Percentiles rank a stretch among this genome's conserved stretches.
Evolutionary conservation across 2,329 filamentous ascomycete genomes (phyloP).

Genomic region (Aspergillus calidoustus): DNA sequence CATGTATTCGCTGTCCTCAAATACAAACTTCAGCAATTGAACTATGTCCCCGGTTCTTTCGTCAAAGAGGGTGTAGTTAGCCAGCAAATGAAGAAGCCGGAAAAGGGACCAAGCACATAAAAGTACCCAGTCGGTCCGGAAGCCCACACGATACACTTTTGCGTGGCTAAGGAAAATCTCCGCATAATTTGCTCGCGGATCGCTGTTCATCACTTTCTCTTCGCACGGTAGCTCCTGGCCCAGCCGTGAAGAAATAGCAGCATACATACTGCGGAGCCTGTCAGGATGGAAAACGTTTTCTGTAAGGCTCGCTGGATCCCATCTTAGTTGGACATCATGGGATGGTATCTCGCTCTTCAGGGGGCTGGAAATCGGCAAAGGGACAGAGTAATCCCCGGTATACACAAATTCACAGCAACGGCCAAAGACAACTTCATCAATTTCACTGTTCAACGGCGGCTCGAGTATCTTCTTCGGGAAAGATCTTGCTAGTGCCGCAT

Average conservation of each 20-base stretch:
- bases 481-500: constrained; percentile 14
- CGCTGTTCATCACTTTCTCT: constrained; percentile 11
- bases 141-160: constrained; percentile 14
- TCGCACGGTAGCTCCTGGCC: too few relatives aligned
- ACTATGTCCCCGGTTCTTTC: constrained; percentile 20
- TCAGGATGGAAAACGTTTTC: constrained; percentile 18
- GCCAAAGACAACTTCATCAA: constrained; percentile 21
- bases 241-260: constrained; percentile 8
- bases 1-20: constrained; percentile 20
- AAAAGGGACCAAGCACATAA: constrained; percentile 15
- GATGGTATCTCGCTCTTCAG: constrained; percentile 8
- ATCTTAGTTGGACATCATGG: not conserved
- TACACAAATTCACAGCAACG: constrained; percentile 25
- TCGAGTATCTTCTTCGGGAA: constrained; percentile 20
- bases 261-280: constrained; percentile 10
- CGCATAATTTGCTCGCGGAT: constrained; percentile 13
- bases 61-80: constrained; percentile 17
- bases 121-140: constrained; percentile 11
- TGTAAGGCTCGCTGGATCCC: constrained; percentile 14
- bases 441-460: constrained; percentile 12
- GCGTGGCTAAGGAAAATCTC: constrained; percentile 16
- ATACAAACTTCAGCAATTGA: constrained; percentile 21
- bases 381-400: constrained; percentile 21
- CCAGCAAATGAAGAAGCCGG: constrained; percentile 14
- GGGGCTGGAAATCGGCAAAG: constrained; percentile 14